These are phyloP conservation scores for Stygiomarasmius scandens DNA, from an alignment of 1,284 basidiomycete species.

Conservation along the genomic window DNA sequence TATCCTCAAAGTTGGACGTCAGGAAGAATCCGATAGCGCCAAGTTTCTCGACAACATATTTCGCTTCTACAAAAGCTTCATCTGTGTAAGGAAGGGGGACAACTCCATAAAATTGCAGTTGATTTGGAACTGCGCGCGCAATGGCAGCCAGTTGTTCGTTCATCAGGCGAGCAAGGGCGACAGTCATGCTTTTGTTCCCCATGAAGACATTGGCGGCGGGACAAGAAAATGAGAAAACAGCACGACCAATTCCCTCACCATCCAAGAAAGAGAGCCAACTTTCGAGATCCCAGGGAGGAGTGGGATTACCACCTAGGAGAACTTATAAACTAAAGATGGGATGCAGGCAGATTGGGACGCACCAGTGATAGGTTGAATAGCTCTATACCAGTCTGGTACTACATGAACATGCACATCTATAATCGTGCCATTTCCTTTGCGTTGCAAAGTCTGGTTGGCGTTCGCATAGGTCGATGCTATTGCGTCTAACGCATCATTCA, in stretches of 20 bases:
- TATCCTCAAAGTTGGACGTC: constrained; percentile 35
- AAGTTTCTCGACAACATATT: constrained; percentile 31
- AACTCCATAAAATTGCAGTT: constrained; percentile 34
- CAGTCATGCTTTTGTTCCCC: constrained; percentile 27
- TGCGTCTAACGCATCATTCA: constrained; percentile 26
- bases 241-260: constrained; percentile 28
- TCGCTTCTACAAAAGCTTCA: constrained; percentile 33
- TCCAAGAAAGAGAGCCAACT: constrained; percentile 33
- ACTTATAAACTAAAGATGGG: background rate
- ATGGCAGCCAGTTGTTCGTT: constrained; percentile 38
- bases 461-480: constrained; percentile 24
- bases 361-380: constrained; percentile 30
- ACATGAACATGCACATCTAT: constrained; percentile 36
- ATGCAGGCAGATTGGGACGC: background rate
- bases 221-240: constrained; percentile 33
- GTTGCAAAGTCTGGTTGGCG: background rate
- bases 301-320: constrained; percentile 26
- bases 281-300: constrained; percentile 31
- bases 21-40: constrained; percentile 36
- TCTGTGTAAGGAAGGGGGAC: constrained; percentile 35
- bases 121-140: constrained; percentile 26
- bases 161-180: constrained; percentile 37
- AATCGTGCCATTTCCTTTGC: constrained; percentile 20
- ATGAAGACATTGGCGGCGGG: constrained; percentile 35
- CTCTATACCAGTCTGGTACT: constrained; percentile 35